phyloP scores from a whole-genome alignment of 169 alveolate species.

The Cardiosporidium cionae region DNA sequence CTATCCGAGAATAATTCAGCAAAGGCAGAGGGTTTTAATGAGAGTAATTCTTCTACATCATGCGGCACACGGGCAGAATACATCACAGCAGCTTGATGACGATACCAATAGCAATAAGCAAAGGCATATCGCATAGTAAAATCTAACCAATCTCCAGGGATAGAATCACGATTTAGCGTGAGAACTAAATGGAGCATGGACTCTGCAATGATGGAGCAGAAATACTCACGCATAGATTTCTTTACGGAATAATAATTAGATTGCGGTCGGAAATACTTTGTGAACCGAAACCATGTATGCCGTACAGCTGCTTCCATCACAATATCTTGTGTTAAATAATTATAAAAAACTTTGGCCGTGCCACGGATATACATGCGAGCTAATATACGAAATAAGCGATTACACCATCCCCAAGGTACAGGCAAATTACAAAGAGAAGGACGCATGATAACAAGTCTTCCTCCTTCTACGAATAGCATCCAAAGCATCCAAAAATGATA shows the following conservation, averaged over 20 bases:
- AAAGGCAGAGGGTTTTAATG: constrained; percentile 20
- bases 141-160: constrained; percentile 42
- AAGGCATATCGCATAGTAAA: constrained; percentile 40
- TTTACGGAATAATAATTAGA: constrained; percentile 29
- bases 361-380: constrained; percentile 35
- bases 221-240: constrained; percentile 27
- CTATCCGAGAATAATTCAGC: constrained; percentile 22
- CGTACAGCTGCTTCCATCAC: constrained; percentile 40
- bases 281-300: constrained; percentile 14
- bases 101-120: constrained; percentile 38
- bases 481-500: constrained; percentile 27
- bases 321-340: constrained; percentile 35
- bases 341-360: constrained; percentile 32
- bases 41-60: constrained; percentile 33
- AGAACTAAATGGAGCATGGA: constrained; percentile 31
- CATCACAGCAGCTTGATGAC: constrained; percentile 24
- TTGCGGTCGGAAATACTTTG: constrained; percentile 10
- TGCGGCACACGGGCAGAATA: constrained; percentile 18
- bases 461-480: constrained; percentile 39
- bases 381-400: constrained; percentile 25
- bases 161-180: constrained; percentile 28
- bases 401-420: constrained; percentile 31
- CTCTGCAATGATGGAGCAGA: constrained; percentile 30
- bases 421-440: constrained; percentile 28
- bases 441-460: constrained; percentile 37